These are phyloP conservation scores for Cercospora sp. DNA, from an alignment of 2,329 filamentous ascomycete genomes.

Conservation along the genomic window DNA sequence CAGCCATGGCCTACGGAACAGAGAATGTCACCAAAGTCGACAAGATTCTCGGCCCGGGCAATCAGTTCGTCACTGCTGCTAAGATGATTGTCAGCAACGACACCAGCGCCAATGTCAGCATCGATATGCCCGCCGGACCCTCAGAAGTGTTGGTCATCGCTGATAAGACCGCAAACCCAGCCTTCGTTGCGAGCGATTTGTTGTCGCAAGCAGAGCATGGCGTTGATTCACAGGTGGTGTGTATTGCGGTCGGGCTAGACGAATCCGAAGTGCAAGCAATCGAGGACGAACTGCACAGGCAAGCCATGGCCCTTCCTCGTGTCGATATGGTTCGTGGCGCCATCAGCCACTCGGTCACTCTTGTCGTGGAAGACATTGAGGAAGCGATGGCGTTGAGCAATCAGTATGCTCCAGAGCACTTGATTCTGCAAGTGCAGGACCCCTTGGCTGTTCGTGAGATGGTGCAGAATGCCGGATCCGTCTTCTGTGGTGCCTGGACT, in stretches of 20 bases:
- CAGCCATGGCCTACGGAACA: constrained; percentile 95
- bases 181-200: constrained; percentile 92
- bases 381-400: constrained; percentile 83
- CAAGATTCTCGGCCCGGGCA: constrained; percentile 96
- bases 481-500: constrained; percentile 95
- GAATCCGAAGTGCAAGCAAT: constrained; percentile 76
- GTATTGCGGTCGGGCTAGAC: constrained; percentile 78
- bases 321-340: constrained; percentile 90
- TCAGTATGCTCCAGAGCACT: constrained; percentile 90
- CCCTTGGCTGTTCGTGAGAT: constrained; percentile 71
- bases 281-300: constrained; percentile 84
- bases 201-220: constrained; percentile 96
- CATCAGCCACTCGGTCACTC: constrained; percentile 87
- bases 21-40: constrained; percentile 94
- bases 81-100: constrained; percentile 99
- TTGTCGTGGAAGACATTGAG: constrained; percentile 71
- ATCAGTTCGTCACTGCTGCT: constrained; percentile 96
- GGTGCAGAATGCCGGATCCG: constrained; percentile 91
- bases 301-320: constrained; percentile 82
- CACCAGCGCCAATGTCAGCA: constrained; percentile 89
- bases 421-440: constrained; percentile 85
- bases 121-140: constrained; percentile 97
- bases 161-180: constrained; percentile 82
- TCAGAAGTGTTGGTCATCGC: constrained; percentile 96
- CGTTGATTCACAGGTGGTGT: constrained; percentile 90